Conservation (phyloP, 257 asterid species). For the Coffea eugenioides region DNA sequence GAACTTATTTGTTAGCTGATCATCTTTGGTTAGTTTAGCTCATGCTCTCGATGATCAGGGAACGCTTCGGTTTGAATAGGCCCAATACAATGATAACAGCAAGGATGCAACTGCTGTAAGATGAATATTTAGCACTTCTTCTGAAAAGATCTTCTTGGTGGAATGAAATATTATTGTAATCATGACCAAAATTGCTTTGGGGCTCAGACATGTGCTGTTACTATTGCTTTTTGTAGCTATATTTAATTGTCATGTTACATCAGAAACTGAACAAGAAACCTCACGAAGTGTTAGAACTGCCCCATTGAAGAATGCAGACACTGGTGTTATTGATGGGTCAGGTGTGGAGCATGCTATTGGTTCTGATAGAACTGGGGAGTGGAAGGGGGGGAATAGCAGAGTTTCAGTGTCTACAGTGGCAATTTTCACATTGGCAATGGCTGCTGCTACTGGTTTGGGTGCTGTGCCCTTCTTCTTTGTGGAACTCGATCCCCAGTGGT, state of each 20-base stretch:
- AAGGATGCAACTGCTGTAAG: conserved; percentile 15
- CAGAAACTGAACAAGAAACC: conserved; percentile 42
- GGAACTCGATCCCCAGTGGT: conserved; percentile 96
- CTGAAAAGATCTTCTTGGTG: background rate
- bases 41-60: background rate
- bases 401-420: conserved; percentile 93
- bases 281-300: conserved; percentile 53
- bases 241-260: conserved; percentile 31
- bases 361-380: conserved; percentile 40
- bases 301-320: conserved; percentile 59
- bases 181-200: conserved; percentile 36
- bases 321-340: conserved; percentile 82
- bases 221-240: conserved; percentile 39
- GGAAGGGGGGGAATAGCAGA: conserved; percentile 47
- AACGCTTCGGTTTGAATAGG: background rate
- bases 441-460: conserved; percentile 98
- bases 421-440: conserved; percentile 84
- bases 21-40: background rate
- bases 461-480: conserved; percentile 93
- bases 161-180: conserved; percentile 10
- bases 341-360: conserved; percentile 59
- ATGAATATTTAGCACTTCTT: conserved; percentile 4
- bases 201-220: conserved; percentile 36
- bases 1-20: conserved; percentile 4
- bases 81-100: background rate